Evolutionary conservation across 2,329 filamentous ascomycete genomes (phyloP), one percentile per base, ranked within the genome.

Genomic region (Colletotrichum trifolii): DNA sequence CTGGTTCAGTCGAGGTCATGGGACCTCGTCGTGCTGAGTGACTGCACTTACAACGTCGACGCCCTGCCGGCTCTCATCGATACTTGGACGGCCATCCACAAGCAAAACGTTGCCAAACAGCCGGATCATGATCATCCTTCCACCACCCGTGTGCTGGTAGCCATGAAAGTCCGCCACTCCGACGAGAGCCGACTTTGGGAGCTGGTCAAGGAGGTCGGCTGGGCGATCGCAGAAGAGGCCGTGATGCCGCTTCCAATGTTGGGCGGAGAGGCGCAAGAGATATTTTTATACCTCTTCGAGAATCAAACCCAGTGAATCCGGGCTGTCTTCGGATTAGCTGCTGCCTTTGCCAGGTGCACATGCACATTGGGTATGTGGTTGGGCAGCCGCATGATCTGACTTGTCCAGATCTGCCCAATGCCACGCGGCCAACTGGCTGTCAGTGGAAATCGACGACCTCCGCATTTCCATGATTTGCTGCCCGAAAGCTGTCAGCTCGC

Each of bases 31-130:
- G 77, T 87, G 56, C 75, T 88, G 25, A 87, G 85, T 71, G 86
- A 89, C 72, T 87, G 86, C 78, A 88, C 85, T 0, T 88, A 88
- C 77, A 88, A 88, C 66, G 82, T 81, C 57, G 85, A 88, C 71
- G 82, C 81, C 67, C 74, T 88, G 34, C 81, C 83, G 1, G 79
- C 83, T 2, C 77, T 89, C 25, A 82, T 87, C 4, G 79, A 79
- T 55, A 87, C 85, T 1, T 74, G 88, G 40, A 81, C 81, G 2
- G 79, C 82, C 2, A 71, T 88, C 10, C 83, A 86, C 66, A 58
- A 64, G 2, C 70, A 72, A 8, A 83, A 80, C 25, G 39, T 65
- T 43, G 64, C 67, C 2, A 71, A 73, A n/a, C 25, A 45, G 8
- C n/a, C 46, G 25, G 47, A 60, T 8, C 56, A 50, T n/a, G 60